Base-by-base conservation (phyloP, 2,329 filamentous ascomycete genomes). In the Erysiphe pulchra region DNA sequence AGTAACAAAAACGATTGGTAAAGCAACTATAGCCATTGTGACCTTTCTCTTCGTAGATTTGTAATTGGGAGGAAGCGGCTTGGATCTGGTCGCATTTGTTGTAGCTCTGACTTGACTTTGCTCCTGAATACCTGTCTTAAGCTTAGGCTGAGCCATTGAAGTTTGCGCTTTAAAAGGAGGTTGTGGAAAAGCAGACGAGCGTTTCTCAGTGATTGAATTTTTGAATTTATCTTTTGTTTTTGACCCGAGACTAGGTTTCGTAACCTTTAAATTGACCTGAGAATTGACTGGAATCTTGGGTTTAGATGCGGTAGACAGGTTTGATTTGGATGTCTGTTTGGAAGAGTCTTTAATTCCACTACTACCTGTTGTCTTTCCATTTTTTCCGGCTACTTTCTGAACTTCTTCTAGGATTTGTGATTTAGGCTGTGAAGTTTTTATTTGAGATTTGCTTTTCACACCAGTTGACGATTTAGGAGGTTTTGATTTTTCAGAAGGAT, bases 1-100 rank as follows among this genome's bases (percentile, higher is more conserved):
- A 17, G 46, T 44, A 16, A 47, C 46, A 30, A 47, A 16, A 8
- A 24, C 41, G 20, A 47, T 44, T 8, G 46, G 46, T 33, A 44
- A 17, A 14, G 41, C 46, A 14, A 47, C 41, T 8, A 47, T 44
- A 14, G 46, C 28, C 14, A 30, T 17, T 32, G 46, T 47, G 10
- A 44, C 33, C 38, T 24, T 47, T 18, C 41, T 47, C 4, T 33
- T 16, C 12, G 20, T 37, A 2, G 33, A 38, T 17, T 47, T 44
- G 20, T 47, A 47, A 13, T 40, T 44, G 1, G 18, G 7, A 17
- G 46, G 28, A 12, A 38, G 33, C 39, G 14, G 31, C 12, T 38
- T 44, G 11, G 11, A 11, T 24, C 30, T 16, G 14, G 8, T 9
- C 30, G 8, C 10, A n/a, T 30, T 30, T 31, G 24, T 28, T 31